Base-by-base conservation (phyloP, 2,329 filamentous ascomycete species). In the Ceratocystis smalleyi region DNA sequence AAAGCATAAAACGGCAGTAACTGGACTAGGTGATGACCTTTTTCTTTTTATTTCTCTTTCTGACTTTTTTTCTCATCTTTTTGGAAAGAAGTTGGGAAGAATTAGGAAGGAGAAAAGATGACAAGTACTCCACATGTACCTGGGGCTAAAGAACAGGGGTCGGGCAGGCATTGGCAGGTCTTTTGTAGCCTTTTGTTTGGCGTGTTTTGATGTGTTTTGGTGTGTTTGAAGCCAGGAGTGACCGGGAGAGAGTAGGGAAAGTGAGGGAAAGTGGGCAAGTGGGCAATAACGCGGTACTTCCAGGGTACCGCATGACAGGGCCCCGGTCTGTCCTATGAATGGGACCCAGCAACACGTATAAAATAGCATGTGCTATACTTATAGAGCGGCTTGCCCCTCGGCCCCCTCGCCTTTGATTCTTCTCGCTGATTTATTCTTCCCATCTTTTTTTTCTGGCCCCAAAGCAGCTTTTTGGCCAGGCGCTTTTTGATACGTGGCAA, bases 331-430 rank as follows among this genome's bases (percentile, higher is more conserved):
- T 43, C 45, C 57, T 49, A 30, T 61, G 40, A 63, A 54, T 40
- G 35, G 40, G 55, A 49, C 61, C 62, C 43, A 61, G 61, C 55
- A 66, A 66, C 74, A 73, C 75, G 74, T 76, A 76, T 76, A 76
- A 76, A 76, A 76, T 74, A 75, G 74, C 73, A 76, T 70, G 72
- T 70, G 72, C 64, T 71, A 73, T 72, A 74, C 74, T 74, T 75
- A 76, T 76, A 75, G 73, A 73, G 72, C 72, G 72, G 73, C 74
- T 72, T 75, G 74, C 75, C 74, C 74, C 75, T 75, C 75, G 74
- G 64, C 65, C 64, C 62, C 63, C 63, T 68, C 57, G 19, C 64
- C 64, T 64, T 54, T 67, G 67, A 66, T 60, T 66, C 61, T 63
- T 63, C 61, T 55, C 65, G 65, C 57, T 61, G 61, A 57, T 57